These are phyloP conservation scores for Pisolithus thermaeus DNA, from an alignment of 1,284 basidiomycete genomes.

Conservation along the genomic window DNA sequence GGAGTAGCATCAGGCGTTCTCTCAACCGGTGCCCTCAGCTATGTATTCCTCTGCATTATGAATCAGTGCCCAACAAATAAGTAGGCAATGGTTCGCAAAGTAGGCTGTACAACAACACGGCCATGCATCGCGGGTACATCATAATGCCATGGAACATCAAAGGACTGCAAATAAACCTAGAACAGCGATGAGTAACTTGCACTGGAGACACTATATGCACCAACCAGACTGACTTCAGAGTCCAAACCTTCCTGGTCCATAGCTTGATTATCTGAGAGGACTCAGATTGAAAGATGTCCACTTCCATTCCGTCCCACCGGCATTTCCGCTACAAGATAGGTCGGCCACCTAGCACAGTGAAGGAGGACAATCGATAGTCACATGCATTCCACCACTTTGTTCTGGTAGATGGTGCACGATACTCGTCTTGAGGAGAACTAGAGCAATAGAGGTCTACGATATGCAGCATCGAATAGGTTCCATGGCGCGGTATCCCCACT, in stretches of 20 bases:
- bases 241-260: conserved; percentile 95
- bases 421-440: conserved; percentile 96
- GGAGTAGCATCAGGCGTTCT: too few species aligned
- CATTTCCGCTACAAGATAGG: conserved; percentile 75
- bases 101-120: conserved; percentile 25
- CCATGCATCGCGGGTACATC: conserved; percentile 17
- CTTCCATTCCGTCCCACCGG: conserved; percentile 98
- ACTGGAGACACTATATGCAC: conserved; percentile 27
- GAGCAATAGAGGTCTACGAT: conserved; percentile 78
- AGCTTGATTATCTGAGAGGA: conserved; percentile 67
- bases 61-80: not conserved
- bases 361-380: conserved; percentile 67
- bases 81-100: conserved; percentile 12
- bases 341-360: not conserved
- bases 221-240: conserved; percentile 91
- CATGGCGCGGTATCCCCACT: conserved; percentile 95
- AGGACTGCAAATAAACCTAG: not conserved
- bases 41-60: too few species aligned
- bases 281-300: conserved; percentile 65
- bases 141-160: conserved; percentile 16
- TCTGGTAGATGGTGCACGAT: conserved; percentile 67
- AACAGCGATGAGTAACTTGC: not conserved
- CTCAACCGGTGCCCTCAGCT: too few species aligned
- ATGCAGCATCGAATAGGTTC: conserved; percentile 97
- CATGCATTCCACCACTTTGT: conserved; percentile 53